phyloP scores from a whole-genome alignment of 129 eudicot genomes.

The Silybum marianum region DNA sequence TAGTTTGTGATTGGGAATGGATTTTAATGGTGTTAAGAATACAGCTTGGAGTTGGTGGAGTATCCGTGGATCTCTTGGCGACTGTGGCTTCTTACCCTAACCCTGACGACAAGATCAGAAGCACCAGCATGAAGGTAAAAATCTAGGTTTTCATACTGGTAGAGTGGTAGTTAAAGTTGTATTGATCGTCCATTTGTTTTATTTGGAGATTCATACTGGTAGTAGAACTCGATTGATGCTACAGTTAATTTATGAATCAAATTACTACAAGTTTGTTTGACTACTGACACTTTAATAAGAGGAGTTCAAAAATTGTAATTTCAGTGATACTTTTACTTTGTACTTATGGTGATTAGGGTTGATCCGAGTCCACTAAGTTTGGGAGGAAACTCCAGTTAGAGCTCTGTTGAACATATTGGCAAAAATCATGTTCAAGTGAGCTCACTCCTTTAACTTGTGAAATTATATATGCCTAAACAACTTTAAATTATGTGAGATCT shows the following conservation, averaged over 20 bases:
- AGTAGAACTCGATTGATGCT: not conserved
- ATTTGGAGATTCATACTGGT: not conserved
- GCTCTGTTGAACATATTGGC: not conserved
- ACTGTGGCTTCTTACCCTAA: constrained; percentile 76
- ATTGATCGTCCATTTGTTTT: not conserved
- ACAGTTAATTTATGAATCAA: not conserved
- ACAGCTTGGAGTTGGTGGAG: constrained; percentile 75
- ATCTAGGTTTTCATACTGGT: constrained; percentile 1
- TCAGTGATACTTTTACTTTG: constrained; percentile 8
- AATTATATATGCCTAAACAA: not conserved
- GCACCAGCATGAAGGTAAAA: constrained; percentile 72
- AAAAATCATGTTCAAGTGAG: constrained; percentile 5
- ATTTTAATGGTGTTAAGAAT: constrained; percentile 2
- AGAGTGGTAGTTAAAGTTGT: not conserved
- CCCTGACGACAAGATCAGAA: constrained; percentile 86
- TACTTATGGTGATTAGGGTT: constrained; percentile 9
- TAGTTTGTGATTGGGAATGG: not conserved
- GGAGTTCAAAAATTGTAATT: not conserved
- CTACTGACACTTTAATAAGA: not conserved
- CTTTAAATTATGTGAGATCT: too few relatives aligned
- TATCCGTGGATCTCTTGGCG: constrained; percentile 66
- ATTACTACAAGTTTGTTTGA: not conserved
- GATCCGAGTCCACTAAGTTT: not conserved
- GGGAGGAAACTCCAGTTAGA: too few relatives aligned
- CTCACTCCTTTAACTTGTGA: constrained; percentile 2